Evolutionary conservation across 495 filamentous ascomycete genomes (phyloP), one percentile per base, ranked within the genome.

Genomic region (Penicillium odoratum): DNA sequence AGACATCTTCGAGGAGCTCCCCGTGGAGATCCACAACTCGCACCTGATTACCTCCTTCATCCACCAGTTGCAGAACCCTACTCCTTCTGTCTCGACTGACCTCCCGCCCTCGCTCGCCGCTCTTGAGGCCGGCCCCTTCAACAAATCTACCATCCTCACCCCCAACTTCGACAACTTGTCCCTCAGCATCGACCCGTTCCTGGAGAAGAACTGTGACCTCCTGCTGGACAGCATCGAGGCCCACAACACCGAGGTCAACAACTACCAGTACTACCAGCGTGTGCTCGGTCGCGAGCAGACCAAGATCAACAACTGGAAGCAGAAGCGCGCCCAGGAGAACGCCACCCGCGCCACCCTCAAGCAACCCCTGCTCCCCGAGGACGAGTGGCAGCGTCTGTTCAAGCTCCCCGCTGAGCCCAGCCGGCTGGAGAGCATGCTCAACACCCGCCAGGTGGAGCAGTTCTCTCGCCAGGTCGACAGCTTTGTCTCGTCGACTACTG

Each of bases 171-270:
- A 96, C 60, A 81, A 82, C 69, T 85, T 98, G 34, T 91, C 97
- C 57, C 87, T 98, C 50, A 91, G 86, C 63, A 93, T 98, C 71
- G 94, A 98, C 69, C 94, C 94, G 28, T 98, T 94, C 82, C 85
- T 98, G n/a, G 93, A 97, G 82, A 96, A 96, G 83, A 96, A 93
- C 56, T 94, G 91, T 75, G 93, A 98, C 68, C 85, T 96, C 60
- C 84, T 98, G 26, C 86, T 98, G 56, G 94, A 98, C 57, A 91
- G 86, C 77, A 98, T 98, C 68, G 94, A 98, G 80, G 85, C 88
- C 26, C 94, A 98, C 81, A 92, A 98, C 75, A 96, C 93, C 48
- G 94, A 98, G 76, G 88, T 93, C 70, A 98, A 98, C 83, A 98
- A 98, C 81, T 90, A 91, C 78, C 92, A 96, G 76, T 98, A 97